Percentiles rank a stretch among this genome's conserved stretches.
These are phyloP conservation scores for Salvia miltiorrhiza DNA, from an alignment of 257 asterid species.

Conservation along the genomic window DNA sequence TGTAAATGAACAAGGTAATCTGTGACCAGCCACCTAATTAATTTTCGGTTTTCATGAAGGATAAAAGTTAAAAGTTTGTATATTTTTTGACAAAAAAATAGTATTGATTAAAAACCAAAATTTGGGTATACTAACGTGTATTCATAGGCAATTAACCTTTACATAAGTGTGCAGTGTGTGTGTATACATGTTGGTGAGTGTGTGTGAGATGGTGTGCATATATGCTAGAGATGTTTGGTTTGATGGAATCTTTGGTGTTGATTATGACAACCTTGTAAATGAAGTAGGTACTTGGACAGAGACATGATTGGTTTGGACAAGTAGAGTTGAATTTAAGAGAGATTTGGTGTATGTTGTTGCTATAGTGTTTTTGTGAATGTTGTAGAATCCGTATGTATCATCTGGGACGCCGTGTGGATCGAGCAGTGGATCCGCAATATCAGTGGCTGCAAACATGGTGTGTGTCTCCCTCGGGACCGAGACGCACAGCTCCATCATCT, in stretches of 20 bases:
- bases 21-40: no score
- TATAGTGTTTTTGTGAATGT: no score
- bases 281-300: background rate
- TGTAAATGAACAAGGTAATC: background rate
- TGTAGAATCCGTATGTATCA: conserved; percentile 60
- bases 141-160: no score
- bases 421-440: conserved; percentile 72
- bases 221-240: background rate
- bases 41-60: no score
- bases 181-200: background rate
- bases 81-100: no score
- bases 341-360: background rate
- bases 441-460: conserved; percentile 68
- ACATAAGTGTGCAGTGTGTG: background rate
- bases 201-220: background rate
- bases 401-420: conserved; percentile 57
- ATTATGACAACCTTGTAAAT: background rate
- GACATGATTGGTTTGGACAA: background rate
- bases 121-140: no score
- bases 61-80: no score
- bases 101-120: no score
- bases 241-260: background rate
- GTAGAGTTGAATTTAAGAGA: background rate
- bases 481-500: conserved; percentile 60
- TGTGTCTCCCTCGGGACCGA: conserved; percentile 61